Base-by-base conservation (phyloP, 2,329 filamentous ascomycete species). In the Alternaria metachromatica region DNA sequence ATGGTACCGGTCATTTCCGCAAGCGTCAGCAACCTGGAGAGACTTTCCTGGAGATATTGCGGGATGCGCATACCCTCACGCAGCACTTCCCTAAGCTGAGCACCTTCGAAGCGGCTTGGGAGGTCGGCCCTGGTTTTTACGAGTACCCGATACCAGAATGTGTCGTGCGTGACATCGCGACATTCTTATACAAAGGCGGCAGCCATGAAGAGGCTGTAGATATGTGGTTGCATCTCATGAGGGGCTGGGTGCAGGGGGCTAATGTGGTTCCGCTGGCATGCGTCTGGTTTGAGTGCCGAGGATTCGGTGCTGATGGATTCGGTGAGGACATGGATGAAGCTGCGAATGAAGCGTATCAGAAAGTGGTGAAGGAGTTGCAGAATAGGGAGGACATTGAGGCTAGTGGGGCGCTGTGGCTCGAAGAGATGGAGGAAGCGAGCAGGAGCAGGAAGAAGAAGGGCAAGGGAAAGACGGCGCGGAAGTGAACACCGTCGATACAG, bases 51-150 rank as follows among this genome's bases (percentile, higher is more conserved):
- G 41, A 61, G 18, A 70, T 71, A 4, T 23, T 71, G 7, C 30
- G 51, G 11, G 70, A 72, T 13, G 65, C 69, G 18, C 30, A 61
- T n/a, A 20, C 50, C 6, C 26, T 64, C 7, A 64, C 66, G 30
- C 43, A 59, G 4, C 55, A 30, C 26, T 73, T 72, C 26, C 70
- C 72, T 4, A 63, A 57, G 30, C 43, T 72, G 10, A 56, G 54
- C 2, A 23, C 55, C 2, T 72, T 59, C 37, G 65, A 60, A 3
- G 67, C 55, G 1, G 6, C 12, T 0, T 73, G 69, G 66, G 11
- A 59, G 37, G 26, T 53, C 12, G 50, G 54, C 28, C 41, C 30
- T 9, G 41, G 23, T 15, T 53, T 45, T 6, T 15, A 26, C 3
- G 49, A 60, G 43, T 46, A 49, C n/a, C 50, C 33, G 5, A 26